Percentiles rank a stretch among this genome's conserved stretches.
phyloP scores from a whole-genome alignment of 331 rosid species.

The Dryas integrifolia region DNA sequence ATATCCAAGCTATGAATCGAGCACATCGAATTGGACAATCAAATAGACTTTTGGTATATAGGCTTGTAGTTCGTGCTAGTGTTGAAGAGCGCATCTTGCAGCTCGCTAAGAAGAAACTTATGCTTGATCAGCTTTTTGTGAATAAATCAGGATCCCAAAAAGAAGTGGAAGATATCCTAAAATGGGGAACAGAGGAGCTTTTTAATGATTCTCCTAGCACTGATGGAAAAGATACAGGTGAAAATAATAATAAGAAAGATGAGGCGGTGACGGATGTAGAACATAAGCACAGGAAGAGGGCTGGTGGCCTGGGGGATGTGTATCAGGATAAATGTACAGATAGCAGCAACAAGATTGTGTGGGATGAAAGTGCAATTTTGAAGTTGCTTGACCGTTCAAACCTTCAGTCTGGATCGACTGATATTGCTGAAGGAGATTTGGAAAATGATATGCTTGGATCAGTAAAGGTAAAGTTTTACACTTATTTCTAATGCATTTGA shows the following conservation, averaged over 20 bases:
- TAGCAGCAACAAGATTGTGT: slow-evolving; percentile 65
- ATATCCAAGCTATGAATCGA: slow-evolving; percentile 99
- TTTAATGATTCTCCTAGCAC: slow-evolving; percentile 62
- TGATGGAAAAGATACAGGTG: slow-evolving; percentile 61
- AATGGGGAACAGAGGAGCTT: slow-evolving; percentile 99
- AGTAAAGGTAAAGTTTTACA: slow-evolving; percentile 67
- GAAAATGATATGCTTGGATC: slow-evolving; percentile 96
- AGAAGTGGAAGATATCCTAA: slow-evolving; percentile 94
- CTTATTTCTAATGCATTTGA: slow-evolving; percentile 22
- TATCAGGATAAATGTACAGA: slow-evolving; percentile 95
- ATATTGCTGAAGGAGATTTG: slow-evolving; percentile 81
- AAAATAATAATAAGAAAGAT: slow-evolving; percentile 66
- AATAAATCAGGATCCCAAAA: slow-evolving; percentile 96
- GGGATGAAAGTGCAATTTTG: slow-evolving; percentile 96
- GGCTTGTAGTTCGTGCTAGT: slow-evolving; percentile 98
- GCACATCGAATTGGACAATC: slow-evolving; percentile 99
- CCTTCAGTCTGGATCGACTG: slow-evolving; percentile 75
- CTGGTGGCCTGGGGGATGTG: slow-evolving; percentile 94
- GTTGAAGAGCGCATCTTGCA: slow-evolving; percentile 99
- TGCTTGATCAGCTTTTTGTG: slow-evolving; percentile 99
- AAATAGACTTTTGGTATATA: slow-evolving; percentile 90
- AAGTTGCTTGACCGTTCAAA: slow-evolving; percentile 95
- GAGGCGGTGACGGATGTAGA: slow-evolving; percentile 67
- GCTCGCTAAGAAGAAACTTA: slow-evolving; percentile 97
- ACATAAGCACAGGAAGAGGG: slow-evolving; percentile 84